Conservation (phyloP, 768 basidiomycete genomes). For the Antrodiella citrinella region DNA sequence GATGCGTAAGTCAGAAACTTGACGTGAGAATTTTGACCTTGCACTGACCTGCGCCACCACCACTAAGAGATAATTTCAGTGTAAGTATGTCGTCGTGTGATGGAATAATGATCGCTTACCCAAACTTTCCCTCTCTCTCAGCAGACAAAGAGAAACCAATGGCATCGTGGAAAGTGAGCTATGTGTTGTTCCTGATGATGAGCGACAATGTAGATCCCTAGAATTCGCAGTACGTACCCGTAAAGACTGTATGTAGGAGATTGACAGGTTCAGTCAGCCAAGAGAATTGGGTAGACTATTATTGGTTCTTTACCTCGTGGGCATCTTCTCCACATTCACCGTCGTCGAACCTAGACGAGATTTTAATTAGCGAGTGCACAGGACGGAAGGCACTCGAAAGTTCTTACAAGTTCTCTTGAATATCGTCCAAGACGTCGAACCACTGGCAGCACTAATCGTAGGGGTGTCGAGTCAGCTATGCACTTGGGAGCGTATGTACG, state of each 20-base stretch:
- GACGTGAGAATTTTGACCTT: neutral
- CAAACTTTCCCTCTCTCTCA: neutral
- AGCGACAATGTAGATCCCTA: neutral
- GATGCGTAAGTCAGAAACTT: neutral
- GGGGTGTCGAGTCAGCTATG: no score
- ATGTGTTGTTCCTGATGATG: neutral
- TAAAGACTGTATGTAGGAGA: neutral
- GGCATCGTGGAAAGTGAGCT: conserved; percentile 18
- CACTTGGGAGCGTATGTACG: no score
- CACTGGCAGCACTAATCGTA: conserved; percentile 26
- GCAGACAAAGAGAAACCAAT: conserved; percentile 8
- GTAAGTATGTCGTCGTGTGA: neutral
- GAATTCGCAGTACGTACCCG: neutral
- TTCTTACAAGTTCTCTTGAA: conserved; percentile 27
- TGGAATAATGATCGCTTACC: neutral
- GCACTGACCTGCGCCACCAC: conserved; percentile 12
- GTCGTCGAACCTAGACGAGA: conserved; percentile 21
- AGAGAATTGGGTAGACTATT: neutral
- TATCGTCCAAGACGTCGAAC: conserved; percentile 31
- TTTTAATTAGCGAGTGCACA: no score
- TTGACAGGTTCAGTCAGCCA: neutral
- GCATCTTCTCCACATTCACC: conserved; percentile 29
- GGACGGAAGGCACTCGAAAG: no score
- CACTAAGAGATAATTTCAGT: neutral
- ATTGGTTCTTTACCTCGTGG: conserved; percentile 14